These are phyloP conservation scores for Rhizopogon roseolus DNA, from an alignment of 768 basidiomycete species.

Conservation along the genomic window DNA sequence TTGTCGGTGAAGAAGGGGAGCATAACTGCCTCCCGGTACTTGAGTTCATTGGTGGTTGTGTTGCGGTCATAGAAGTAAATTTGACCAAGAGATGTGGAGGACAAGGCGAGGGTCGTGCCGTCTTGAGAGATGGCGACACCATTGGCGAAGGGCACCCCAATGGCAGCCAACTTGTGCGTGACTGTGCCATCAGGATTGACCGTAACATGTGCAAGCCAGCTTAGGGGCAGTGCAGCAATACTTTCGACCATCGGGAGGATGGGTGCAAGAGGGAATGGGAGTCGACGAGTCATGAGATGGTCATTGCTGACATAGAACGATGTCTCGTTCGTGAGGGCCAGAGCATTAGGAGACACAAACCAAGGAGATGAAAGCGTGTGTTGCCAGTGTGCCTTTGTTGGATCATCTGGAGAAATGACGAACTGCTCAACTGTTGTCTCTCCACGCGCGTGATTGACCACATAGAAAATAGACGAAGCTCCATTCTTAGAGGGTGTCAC, in stretches of 20 bases:
- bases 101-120: slow-evolving; percentile 49
- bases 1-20: slow-evolving; percentile 66
- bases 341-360: slow-evolving; percentile 61
- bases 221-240: slow-evolving; percentile 49
- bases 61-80: slow-evolving; percentile 52
- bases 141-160: slow-evolving; percentile 62
- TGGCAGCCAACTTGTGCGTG: slow-evolving; percentile 34
- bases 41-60: slow-evolving; percentile 38
- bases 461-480: slow-evolving; percentile 52
- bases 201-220: slow-evolving; percentile 55
- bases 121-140: slow-evolving; percentile 57
- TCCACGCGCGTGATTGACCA: slow-evolving; percentile 63
- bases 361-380: slow-evolving; percentile 56
- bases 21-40: slow-evolving; percentile 30
- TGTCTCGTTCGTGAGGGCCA: slow-evolving; percentile 60
- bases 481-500: slow-evolving; percentile 46
- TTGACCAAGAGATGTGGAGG: slow-evolving; percentile 43
- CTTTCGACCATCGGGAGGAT: slow-evolving; percentile 53
- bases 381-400: slow-evolving; percentile 44
- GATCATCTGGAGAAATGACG: slow-evolving; percentile 38
- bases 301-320: slow-evolving; percentile 75
- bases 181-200: slow-evolving; percentile 30
- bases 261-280: slow-evolving; percentile 43
- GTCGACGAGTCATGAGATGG: slow-evolving; percentile 61
- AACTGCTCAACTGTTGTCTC: slow-evolving; percentile 69